Percentiles rank a stretch among this genome's conserved stretches.
Evolutionary conservation across 805 yeast species (phyloP).

Genomic region (Starmerella sirachaensis): DNA sequence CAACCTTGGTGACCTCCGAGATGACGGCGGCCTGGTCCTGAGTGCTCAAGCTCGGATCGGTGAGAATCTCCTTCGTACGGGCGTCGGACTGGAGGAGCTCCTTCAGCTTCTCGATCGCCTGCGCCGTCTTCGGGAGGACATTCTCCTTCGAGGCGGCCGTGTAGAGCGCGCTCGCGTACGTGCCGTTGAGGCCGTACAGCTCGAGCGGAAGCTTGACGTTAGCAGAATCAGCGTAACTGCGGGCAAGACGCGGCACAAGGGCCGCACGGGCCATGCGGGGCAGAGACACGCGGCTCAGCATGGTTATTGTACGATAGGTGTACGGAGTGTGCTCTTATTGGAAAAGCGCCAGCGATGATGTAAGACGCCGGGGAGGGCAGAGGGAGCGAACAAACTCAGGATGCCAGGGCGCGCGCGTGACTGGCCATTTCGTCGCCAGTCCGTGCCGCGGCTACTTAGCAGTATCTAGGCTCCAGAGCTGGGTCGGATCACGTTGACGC

Average conservation of each 20-base stretch:
- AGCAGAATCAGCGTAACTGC: slow-evolving; percentile 48
- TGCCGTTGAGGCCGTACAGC: slow-evolving; percentile 90
- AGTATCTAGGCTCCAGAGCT: no score
- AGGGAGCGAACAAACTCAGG: no score
- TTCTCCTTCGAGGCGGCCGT: slow-evolving; percentile 80
- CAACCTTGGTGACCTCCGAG: slow-evolving; percentile 38
- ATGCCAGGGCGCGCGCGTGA: no score
- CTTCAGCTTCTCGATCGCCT: slow-evolving; percentile 49
- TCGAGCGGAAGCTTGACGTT: slow-evolving; percentile 66
- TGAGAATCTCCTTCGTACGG: slow-evolving; percentile 48
- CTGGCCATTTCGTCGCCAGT: no score
- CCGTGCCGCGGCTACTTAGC: no score
- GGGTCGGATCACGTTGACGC: no score
- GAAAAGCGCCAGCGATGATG: no score
- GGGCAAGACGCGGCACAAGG: slow-evolving; percentile 14
- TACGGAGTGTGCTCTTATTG: background rate
- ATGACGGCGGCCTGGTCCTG: slow-evolving; percentile 65
- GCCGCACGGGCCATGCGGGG: slow-evolving; percentile 16
- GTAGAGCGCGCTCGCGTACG: slow-evolving; percentile 91
- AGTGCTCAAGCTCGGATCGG: slow-evolving; percentile 73
- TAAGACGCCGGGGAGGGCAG: no score
- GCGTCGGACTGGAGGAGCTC: slow-evolving; percentile 48
- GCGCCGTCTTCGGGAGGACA: slow-evolving; percentile 55
- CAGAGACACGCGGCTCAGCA: slow-evolving; percentile 18
- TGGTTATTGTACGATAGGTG: background rate